Conservation (phyloP, 371 early-diverging fungal species). For the Batrachochytrium dendrobatidis region DNA sequence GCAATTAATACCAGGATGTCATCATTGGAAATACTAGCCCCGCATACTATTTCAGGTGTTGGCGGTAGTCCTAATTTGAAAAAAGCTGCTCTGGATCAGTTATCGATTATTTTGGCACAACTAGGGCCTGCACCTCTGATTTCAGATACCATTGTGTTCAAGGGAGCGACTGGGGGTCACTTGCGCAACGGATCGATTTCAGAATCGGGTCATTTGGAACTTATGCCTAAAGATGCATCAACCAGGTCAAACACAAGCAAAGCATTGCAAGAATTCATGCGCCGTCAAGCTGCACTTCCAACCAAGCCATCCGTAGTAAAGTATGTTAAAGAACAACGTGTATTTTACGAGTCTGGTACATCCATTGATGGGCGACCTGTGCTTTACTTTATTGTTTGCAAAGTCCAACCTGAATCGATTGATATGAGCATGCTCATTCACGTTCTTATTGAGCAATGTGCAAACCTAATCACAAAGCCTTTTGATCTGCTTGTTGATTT, state of each 20-base stretch:
- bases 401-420: slow-evolving; percentile 63
- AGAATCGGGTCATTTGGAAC: not conserved
- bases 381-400: slow-evolving; percentile 75
- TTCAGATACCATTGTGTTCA: slow-evolving; percentile 23
- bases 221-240: not conserved
- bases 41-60: slow-evolving; percentile 1
- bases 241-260: slow-evolving; percentile 38
- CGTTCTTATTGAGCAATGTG: slow-evolving; percentile 40
- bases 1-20: no score
- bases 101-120: slow-evolving; percentile 75
- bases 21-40: no score
- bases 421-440: slow-evolving; percentile 71
- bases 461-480: slow-evolving; percentile 49
- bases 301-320: slow-evolving; percentile 19
- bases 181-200: slow-evolving; percentile 1
- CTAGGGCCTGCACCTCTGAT: slow-evolving; percentile 72
- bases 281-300: slow-evolving; percentile 60
- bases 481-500: slow-evolving; percentile 78
- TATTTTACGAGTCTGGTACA: slow-evolving; percentile 1
- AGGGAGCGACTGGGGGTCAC: slow-evolving; percentile 14
- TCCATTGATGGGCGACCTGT: slow-evolving; percentile 55
- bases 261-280: slow-evolving; percentile 74
- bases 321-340: slow-evolving; percentile 8
- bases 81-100: no score
- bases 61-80: no score